These are phyloP conservation scores for Plantago coronopus DNA, from an alignment of 305 asterid species.

Conservation along the genomic window DNA sequence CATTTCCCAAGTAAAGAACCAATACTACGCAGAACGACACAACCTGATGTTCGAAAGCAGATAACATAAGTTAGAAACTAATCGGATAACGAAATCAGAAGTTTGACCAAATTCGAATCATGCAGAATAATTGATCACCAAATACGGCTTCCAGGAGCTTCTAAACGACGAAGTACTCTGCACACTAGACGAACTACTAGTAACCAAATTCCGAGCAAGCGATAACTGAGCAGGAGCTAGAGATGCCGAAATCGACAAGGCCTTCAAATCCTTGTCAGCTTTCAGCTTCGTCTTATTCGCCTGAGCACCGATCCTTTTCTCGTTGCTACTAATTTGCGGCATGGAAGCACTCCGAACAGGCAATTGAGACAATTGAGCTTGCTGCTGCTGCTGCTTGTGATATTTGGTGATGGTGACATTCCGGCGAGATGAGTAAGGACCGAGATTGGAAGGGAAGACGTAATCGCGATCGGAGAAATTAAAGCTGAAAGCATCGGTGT, in stretches of 20 bases:
- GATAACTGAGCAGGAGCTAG: conserved; percentile 36
- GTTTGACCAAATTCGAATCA: neutral
- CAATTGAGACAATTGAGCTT: conserved; percentile 25
- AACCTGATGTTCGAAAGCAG: conserved; percentile 46
- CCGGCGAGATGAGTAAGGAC: conserved; percentile 81
- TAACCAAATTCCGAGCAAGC: conserved; percentile 21
- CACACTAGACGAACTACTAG: conserved; percentile 26
- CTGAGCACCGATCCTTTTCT: conserved; percentile 24
- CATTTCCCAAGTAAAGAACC: conserved; percentile 48
- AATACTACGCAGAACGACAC: conserved; percentile 40
- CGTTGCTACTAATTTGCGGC: conserved; percentile 38
- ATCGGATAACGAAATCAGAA: neutral
- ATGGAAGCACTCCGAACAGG: conserved; percentile 45
- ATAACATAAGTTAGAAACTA: conserved; percentile 11
- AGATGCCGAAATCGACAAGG: conserved; percentile 51
- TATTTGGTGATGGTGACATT: conserved; percentile 45
- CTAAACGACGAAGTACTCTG: conserved; percentile 28
- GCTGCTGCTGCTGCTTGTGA: conserved; percentile 29
- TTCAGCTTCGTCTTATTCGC: conserved; percentile 50
- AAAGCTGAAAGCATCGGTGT: conserved; percentile 40
- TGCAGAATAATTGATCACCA: conserved; percentile 37
- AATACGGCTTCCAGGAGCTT: conserved; percentile 40
- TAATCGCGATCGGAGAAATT: conserved; percentile 81
- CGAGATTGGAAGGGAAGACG: conserved; percentile 82
- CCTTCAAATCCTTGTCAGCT: conserved; percentile 53